A percentile compares a stretch with the other conserved stretches of the same genome.
phyloP scores from a whole-genome alignment of 2,329 filamentous ascomycete species.

The Aspergillus sp. region DNA sequence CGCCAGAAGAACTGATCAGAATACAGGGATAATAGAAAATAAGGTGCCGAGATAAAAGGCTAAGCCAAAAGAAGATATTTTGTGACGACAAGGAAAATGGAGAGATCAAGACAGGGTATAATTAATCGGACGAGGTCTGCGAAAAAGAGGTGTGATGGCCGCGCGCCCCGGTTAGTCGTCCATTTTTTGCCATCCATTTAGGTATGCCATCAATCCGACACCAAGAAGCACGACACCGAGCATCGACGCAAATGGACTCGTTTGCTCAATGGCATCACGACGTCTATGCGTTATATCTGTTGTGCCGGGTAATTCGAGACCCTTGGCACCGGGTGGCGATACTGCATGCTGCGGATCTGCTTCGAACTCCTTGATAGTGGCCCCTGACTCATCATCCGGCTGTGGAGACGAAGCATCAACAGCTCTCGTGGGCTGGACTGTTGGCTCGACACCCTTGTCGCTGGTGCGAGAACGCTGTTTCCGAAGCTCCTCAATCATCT shows the following conservation, averaged over 20 bases:
- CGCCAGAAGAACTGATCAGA: conserved; percentile 6
- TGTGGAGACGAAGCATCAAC: conserved; percentile 1
- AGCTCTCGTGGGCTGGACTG: conserved; percentile 14
- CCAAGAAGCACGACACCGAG: conserved; percentile 77
- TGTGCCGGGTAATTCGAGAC: conserved; percentile 42
- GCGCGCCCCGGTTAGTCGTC: conserved; percentile 41
- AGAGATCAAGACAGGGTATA: conserved; percentile 10
- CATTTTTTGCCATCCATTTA: conserved; percentile 74
- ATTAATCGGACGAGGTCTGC: neutral
- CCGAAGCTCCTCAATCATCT: conserved; percentile 84
- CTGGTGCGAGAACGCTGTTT: conserved; percentile 60
- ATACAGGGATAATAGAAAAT: conserved; percentile 8
- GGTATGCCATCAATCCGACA: conserved; percentile 81
- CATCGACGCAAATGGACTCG: conserved; percentile 77
- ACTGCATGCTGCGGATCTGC: conserved; percentile 43
- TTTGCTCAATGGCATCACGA: conserved; percentile 49
- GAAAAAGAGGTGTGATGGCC: neutral
- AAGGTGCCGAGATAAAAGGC: conserved; percentile 5
- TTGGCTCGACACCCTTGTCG: conserved; percentile 38
- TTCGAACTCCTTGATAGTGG: conserved; percentile 14
- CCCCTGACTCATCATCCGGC: conserved; percentile 12
- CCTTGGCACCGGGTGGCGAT: conserved; percentile 48
- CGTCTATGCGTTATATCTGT: conserved; percentile 39
- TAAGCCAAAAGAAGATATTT: conserved; percentile 13
- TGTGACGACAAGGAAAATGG: conserved; percentile 13